A percentile compares a stretch with the other conserved stretches of the same genome.
Conservation (phyloP, 2,329 filamentous ascomycete species). For the Ambrosiella beaveri region DNA sequence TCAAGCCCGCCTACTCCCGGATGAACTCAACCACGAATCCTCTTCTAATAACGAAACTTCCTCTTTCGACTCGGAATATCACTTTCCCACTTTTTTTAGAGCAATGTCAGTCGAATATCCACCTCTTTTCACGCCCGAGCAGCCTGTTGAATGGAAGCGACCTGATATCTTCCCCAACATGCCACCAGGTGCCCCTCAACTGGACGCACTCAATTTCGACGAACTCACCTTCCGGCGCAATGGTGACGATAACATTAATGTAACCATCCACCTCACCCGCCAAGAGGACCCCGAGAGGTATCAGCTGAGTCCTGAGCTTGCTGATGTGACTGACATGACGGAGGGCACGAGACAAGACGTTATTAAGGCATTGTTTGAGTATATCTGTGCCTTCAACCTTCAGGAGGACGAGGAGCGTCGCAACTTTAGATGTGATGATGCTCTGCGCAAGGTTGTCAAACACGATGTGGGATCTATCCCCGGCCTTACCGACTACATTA, state of each 20-base stretch:
- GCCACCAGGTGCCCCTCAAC: constrained; percentile 33
- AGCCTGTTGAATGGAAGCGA: constrained; percentile 72
- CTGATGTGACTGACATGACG: constrained; percentile 68
- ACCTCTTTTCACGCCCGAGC: constrained; percentile 37
- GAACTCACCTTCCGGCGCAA: constrained; percentile 80
- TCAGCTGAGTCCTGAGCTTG: constrained; percentile 58
- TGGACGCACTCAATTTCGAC: constrained; percentile 63
- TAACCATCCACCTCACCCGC: constrained; percentile 69
- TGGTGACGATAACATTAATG: constrained; percentile 81
- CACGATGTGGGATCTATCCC: constrained; percentile 72
- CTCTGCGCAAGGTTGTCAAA: constrained; percentile 59
- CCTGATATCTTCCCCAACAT: constrained; percentile 39
- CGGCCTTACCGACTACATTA: constrained; percentile 62
- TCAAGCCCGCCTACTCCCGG: constrained; percentile 67
- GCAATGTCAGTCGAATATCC: constrained; percentile 61
- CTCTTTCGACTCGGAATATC: constrained; percentile 21
- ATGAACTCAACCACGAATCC: constrained; percentile 35
- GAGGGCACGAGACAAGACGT: constrained; percentile 79
- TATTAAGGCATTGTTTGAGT: constrained; percentile 88
- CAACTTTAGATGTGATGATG: constrained; percentile 76
- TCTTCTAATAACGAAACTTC: constrained; percentile 15
- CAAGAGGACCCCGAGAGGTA: constrained; percentile 80
- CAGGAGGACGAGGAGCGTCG: constrained; percentile 93
- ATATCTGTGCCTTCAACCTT: constrained; percentile 67
- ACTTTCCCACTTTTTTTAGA: constrained; percentile 66